A percentile compares a stretch with the other conserved stretches of the same genome.
phyloP scores from a whole-genome alignment of 2,329 filamentous ascomycete genomes.

The Pseudocercospora cruenta region DNA sequence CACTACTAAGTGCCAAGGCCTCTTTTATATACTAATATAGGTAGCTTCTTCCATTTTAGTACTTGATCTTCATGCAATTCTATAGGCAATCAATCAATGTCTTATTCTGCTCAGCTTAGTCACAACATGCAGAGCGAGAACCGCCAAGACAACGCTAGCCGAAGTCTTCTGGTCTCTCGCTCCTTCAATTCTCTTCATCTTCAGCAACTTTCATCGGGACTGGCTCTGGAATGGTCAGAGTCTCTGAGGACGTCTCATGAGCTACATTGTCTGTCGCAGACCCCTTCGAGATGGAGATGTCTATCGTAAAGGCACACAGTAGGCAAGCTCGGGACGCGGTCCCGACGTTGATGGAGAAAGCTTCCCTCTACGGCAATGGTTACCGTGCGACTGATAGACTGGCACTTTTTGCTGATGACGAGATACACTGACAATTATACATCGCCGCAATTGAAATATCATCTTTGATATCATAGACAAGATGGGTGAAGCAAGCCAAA shows the following conservation, averaged over 20 bases:
- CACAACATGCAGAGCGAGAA: no score
- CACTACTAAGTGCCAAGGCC: no score
- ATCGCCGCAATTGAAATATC: not conserved
- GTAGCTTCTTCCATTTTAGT: no score
- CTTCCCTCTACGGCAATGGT: not conserved
- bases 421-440: not conserved
- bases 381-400: slow-evolving; percentile 1
- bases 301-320: not conserved
- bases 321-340: not conserved
- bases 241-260: not conserved
- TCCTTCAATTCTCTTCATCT: no score
- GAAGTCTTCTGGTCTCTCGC: no score
- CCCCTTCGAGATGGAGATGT: not conserved
- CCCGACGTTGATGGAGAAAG: not conserved
- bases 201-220: no score
- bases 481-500: not conserved
- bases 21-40: no score
- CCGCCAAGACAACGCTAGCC: no score
- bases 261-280: not conserved
- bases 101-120: no score
- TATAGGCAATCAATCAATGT: no score
- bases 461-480: not conserved
- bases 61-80: no score
- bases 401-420: not conserved
- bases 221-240: no score